Percentiles rank a stretch among this genome's conserved stretches.
Conservation (phyloP, 176 grass and related monocot species). For the Carex littledalei region DNA sequence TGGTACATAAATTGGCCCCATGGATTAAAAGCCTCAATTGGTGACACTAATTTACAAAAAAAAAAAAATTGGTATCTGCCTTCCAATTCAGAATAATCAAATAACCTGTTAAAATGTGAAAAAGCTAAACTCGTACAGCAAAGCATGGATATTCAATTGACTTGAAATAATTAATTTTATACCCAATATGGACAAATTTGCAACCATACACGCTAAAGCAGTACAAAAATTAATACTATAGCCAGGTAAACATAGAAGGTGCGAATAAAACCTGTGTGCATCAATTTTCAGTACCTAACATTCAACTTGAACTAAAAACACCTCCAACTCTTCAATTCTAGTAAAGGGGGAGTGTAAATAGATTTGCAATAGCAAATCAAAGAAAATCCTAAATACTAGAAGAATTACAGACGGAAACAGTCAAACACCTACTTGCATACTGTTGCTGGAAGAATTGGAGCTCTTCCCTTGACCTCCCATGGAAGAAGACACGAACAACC, state of each 20-base stretch:
- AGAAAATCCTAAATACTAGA: not conserved
- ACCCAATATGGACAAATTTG: not conserved
- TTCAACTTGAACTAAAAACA: not conserved
- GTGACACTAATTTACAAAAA: not conserved
- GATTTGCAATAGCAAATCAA: conserved; percentile 12
- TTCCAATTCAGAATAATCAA: not conserved
- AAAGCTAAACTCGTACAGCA: not conserved
- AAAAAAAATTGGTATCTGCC: not conserved
- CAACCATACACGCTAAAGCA: not conserved
- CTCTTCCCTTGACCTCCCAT: conserved; percentile 32
- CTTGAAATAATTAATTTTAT: not conserved
- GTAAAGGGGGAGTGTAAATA: not conserved
- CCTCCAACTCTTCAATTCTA: conserved; percentile 1
- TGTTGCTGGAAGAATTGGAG: conserved; percentile 20
- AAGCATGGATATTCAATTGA: not conserved
- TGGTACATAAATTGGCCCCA: not conserved
- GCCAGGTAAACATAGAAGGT: not conserved
- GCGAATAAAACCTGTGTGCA: not conserved
- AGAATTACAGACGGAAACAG: not conserved
- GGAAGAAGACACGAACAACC: not conserved
- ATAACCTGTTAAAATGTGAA: not conserved
- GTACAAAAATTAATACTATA: not conserved
- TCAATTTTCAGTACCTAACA: not conserved
- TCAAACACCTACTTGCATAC: conserved; percentile 28
- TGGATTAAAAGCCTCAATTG: not conserved